Conservation (phyloP, 345 rosid genomes). For the Moringa oleifera region DNA sequence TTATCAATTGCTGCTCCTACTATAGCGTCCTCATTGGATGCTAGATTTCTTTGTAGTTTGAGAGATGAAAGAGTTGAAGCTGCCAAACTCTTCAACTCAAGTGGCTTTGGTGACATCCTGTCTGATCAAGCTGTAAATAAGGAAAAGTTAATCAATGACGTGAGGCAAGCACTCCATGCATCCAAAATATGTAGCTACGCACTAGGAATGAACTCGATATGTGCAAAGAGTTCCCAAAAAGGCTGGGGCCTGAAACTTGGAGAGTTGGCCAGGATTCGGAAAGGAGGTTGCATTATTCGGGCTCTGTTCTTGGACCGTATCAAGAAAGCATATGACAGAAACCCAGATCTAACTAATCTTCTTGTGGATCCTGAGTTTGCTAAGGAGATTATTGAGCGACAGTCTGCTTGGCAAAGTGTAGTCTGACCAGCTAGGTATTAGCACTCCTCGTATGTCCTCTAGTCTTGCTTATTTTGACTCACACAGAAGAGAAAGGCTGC, state of each 20-base stretch:
- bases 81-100: slow-evolving; percentile 69
- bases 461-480: slow-evolving; percentile 93
- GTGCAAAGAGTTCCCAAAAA: slow-evolving; percentile 81
- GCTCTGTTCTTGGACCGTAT: slow-evolving; percentile 89
- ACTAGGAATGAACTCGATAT: slow-evolving; percentile 93
- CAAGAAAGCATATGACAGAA: slow-evolving; percentile 93
- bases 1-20: slow-evolving; percentile 95
- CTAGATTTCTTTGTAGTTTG: slow-evolving; percentile 83
- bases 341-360: slow-evolving; percentile 76
- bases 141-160: slow-evolving; percentile 70
- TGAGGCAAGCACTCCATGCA: slow-evolving; percentile 87
- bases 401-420: slow-evolving; percentile 93
- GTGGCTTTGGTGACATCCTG: slow-evolving; percentile 64
- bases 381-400: slow-evolving; percentile 82
- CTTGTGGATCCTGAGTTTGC: slow-evolving; percentile 97
- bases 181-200: slow-evolving; percentile 96
- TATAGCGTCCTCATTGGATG: slow-evolving; percentile 81
- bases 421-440: slow-evolving; percentile 82
- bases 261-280: slow-evolving; percentile 94
- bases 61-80: slow-evolving; percentile 91
- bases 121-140: slow-evolving; percentile 67
- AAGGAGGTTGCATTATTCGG: slow-evolving; percentile 94
- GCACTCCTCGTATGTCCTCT: slow-evolving; percentile 93
- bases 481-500: slow-evolving; percentile 73
- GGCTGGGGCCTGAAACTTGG: slow-evolving; percentile 87